Conservation (phyloP, 2,329 filamentous ascomycete genomes). For the Ceratocystis colombiana region DNA sequence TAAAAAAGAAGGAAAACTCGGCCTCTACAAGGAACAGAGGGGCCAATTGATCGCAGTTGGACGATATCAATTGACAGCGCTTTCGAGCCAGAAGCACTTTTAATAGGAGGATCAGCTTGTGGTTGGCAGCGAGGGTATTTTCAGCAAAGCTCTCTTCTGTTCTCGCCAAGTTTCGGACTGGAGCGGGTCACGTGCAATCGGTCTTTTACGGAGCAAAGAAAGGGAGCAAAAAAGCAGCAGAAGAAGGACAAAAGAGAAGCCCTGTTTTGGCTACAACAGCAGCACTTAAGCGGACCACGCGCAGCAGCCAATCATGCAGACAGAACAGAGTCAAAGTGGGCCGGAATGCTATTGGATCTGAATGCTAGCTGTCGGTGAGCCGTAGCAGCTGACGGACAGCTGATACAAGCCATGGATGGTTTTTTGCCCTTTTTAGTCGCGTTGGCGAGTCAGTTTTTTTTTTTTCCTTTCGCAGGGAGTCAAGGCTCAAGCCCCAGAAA, state of each 20-base stretch:
- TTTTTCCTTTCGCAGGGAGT: background rate
- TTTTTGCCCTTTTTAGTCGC: background rate
- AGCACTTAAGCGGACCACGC: background rate
- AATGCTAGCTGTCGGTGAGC: background rate
- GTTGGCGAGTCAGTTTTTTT: background rate
- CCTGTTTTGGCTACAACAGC: background rate
- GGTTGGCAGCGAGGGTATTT: slow-evolving; percentile 30
- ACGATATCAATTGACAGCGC: slow-evolving; percentile 41
- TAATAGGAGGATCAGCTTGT: slow-evolving; percentile 28
- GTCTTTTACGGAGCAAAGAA: slow-evolving; percentile 24
- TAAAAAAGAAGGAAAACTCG: slow-evolving; percentile 26
- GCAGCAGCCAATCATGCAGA: background rate
- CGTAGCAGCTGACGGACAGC: background rate
- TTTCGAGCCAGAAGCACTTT: slow-evolving; percentile 25
- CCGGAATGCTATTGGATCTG: background rate
- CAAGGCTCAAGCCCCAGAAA: no score
- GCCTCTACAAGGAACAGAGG: slow-evolving; percentile 30
- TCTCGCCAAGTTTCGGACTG: slow-evolving; percentile 26
- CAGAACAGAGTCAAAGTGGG: background rate
- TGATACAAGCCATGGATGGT: background rate
- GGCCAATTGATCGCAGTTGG: slow-evolving; percentile 43
- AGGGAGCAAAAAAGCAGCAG: background rate
- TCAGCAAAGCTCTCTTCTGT: slow-evolving; percentile 28
- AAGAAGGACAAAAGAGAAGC: background rate
- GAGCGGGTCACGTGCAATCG: slow-evolving; percentile 24